These are phyloP conservation scores for Rhodocollybia butyracea DNA, from an alignment of 768 basidiomycete genomes.

Conservation along the genomic window DNA sequence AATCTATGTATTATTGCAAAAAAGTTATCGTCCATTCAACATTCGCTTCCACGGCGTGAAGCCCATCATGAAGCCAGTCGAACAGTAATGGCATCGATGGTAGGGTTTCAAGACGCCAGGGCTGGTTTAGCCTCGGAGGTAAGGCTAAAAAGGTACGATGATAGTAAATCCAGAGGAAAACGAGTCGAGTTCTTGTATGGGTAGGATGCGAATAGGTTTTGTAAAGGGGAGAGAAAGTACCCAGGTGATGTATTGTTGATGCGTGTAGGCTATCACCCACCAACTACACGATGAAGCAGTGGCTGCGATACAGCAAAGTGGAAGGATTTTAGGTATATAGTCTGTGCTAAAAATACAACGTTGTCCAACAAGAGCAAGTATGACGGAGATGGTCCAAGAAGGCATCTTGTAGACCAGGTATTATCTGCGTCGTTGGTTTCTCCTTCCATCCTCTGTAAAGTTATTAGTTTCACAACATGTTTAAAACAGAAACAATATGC, in stretches of 20 bases:
- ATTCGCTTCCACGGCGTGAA: conserved; percentile 28
- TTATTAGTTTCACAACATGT: neutral
- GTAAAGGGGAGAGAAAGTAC: conserved; percentile 28
- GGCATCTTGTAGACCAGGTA: too few species aligned
- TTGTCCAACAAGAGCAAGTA: too few species aligned
- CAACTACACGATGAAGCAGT: conserved; percentile 21
- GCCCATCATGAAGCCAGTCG: conserved; percentile 40
- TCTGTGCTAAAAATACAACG: too few species aligned
- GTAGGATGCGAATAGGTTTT: conserved; percentile 34
- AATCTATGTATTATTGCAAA: conserved; percentile 43
- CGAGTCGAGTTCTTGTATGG: conserved; percentile 34
- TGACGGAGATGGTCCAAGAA: too few species aligned
- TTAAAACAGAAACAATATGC: neutral
- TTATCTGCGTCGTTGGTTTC: conserved; percentile 1
- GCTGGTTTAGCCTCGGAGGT: conserved; percentile 31
- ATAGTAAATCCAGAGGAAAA: conserved; percentile 25
- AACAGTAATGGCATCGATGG: conserved; percentile 39
- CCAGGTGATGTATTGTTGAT: conserved; percentile 13
- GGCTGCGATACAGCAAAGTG: neutral
- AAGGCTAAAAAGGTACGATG: conserved; percentile 21
- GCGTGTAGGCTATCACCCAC: conserved; percentile 9
- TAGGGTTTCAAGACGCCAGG: conserved; percentile 31
- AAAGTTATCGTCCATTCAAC: conserved; percentile 30
- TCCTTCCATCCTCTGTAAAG: conserved; percentile 7
- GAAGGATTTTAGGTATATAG: neutral